These are phyloP conservation scores for Amesomyces nigricolor DNA, from an alignment of 2,329 filamentous ascomycete genomes.

Conservation along the genomic window DNA sequence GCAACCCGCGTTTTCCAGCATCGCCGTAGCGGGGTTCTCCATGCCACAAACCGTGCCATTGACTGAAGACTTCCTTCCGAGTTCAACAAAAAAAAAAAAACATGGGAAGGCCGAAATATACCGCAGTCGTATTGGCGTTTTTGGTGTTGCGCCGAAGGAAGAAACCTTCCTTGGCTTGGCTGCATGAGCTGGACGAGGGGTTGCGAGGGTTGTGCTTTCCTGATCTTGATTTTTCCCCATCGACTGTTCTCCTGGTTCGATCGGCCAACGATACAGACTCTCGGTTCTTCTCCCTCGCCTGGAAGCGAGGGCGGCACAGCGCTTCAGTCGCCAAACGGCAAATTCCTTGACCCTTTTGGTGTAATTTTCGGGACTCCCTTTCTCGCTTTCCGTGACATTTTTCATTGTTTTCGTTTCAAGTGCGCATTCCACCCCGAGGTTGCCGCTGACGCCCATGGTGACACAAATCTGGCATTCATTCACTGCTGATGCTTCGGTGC, in stretches of 20 bases:
- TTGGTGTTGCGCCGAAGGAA: not conserved
- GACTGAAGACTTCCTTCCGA: not conserved
- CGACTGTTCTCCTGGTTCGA: not conserved
- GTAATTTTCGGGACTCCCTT: not conserved
- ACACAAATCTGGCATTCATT: no score
- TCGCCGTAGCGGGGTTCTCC: conserved; percentile 7
- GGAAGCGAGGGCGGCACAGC: conserved; percentile 6
- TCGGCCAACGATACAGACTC: not conserved
- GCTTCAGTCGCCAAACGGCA: conserved; percentile 1
- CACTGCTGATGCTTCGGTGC: no score
- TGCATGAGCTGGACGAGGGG: conserved; percentile 2
- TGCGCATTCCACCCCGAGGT: not conserved
- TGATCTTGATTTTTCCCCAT: not conserved
- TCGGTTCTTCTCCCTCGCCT: no score
- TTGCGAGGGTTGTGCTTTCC: not conserved
- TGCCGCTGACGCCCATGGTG: no score
- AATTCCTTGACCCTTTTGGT: not conserved
- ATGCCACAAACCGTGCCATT: conserved; percentile 3
- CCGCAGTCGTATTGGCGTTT: conserved; percentile 20
- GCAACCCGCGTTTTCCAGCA: not conserved
- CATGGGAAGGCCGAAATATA: conserved; percentile 16
- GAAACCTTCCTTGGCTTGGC: not conserved
- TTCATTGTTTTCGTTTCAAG: not conserved
- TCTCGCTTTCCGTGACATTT: not conserved
- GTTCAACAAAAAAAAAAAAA: not conserved